A percentile compares a stretch with the other conserved stretches of the same genome.
These are phyloP conservation scores for Xerophyta viscosa DNA, from an alignment of 106 monocot genomes.

Conservation along the genomic window DNA sequence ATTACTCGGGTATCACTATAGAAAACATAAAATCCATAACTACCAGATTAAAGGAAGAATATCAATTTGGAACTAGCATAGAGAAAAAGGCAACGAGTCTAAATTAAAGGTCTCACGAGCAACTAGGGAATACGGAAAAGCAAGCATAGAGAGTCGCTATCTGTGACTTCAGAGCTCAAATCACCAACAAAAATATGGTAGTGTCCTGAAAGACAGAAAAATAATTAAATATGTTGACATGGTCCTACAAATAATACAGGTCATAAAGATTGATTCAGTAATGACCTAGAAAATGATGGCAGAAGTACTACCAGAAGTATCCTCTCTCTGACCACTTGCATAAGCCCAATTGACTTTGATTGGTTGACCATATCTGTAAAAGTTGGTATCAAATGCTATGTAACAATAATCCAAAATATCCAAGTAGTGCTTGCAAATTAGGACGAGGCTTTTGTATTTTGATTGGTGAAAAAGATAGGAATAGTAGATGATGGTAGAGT, in stretches of 20 bases:
- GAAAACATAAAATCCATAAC: too few relatives aligned
- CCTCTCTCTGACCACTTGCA: slow-evolving; percentile 2
- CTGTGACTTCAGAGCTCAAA: slow-evolving; percentile 79
- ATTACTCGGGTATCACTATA: slow-evolving; percentile 96
- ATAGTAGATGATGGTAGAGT: too few relatives aligned
- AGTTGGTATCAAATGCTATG: not conserved
- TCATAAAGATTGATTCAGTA: too few relatives aligned
- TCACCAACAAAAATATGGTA: slow-evolving; percentile 61
- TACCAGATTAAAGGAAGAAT: too few relatives aligned
- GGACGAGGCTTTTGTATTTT: too few relatives aligned
- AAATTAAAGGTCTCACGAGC: slow-evolving; percentile 48
- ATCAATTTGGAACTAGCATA: too few relatives aligned
- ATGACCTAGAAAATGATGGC: not conserved
- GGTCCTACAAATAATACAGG: too few relatives aligned
- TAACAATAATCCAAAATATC: too few relatives aligned
- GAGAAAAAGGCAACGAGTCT: not conserved
- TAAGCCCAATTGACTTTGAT: slow-evolving; percentile 3
- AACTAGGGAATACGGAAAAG: slow-evolving; percentile 64
- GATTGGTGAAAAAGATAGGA: too few relatives aligned
- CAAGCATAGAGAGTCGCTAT: slow-evolving; percentile 51
- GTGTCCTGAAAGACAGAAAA: not conserved
- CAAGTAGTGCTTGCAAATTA: too few relatives aligned
- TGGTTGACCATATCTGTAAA: slow-evolving; percentile 1
- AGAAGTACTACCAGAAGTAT: not conserved
- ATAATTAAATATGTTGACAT: too few relatives aligned